These are phyloP conservation scores for Candida orba DNA, from an alignment of 805 yeast genomes.

Conservation along the genomic window DNA sequence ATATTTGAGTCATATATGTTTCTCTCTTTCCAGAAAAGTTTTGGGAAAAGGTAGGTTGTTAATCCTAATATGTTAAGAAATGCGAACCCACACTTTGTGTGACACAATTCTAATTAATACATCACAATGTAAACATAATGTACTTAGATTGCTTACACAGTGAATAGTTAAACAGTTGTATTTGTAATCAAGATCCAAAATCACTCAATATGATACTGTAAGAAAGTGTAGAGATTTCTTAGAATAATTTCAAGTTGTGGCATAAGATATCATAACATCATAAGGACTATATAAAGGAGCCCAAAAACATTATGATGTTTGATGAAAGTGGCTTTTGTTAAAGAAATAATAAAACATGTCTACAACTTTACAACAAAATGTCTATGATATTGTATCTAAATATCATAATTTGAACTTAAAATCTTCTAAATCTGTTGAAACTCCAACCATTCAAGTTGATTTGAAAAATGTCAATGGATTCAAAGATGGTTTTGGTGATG, in stretches of 20 bases:
- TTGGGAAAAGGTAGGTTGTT: not conserved
- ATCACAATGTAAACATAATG: too few relatives aligned
- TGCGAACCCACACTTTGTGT: conserved; percentile 3
- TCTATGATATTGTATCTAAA: conserved; percentile 5
- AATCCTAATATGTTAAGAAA: not conserved
- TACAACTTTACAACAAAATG: conserved; percentile 4
- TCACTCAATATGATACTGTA: too few relatives aligned
- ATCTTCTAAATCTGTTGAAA: not conserved
- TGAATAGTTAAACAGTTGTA: not conserved
- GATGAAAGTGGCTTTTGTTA: too few relatives aligned
- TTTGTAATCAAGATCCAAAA: not conserved
- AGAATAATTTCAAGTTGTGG: too few relatives aligned
- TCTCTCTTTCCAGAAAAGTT: not conserved
- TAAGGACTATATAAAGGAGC: too few relatives aligned
- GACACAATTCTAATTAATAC: not conserved
- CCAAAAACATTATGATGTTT: too few relatives aligned
- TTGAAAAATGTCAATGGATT: conserved; percentile 7
- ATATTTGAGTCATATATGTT: too few relatives aligned
- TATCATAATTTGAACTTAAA: conserved; percentile 2
- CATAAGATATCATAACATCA: too few relatives aligned
- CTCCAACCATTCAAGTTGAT: conserved; percentile 4
- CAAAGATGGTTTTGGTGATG: conserved; percentile 12
- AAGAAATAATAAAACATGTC: not conserved
- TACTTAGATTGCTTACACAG: too few relatives aligned
- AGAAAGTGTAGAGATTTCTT: too few relatives aligned